phyloP scores from a whole-genome alignment of 305 asterid species.

The Solanum hybrid region DNA sequence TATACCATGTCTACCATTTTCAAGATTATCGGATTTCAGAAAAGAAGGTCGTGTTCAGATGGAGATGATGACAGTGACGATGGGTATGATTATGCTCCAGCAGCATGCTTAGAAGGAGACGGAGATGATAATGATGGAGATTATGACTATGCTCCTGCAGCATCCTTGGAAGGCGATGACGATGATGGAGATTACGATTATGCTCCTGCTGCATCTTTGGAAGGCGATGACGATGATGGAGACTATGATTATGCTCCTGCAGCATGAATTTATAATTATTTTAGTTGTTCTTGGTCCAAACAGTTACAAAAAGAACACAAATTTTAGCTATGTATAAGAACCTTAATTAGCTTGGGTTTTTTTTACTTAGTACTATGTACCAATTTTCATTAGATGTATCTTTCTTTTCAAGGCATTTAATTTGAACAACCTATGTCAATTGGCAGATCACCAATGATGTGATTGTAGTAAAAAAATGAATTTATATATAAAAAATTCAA shows the following conservation, averaged over 20 bases:
- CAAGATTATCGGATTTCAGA: not conserved
- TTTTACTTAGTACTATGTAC: not conserved
- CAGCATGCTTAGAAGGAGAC: not conserved
- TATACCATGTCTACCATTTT: not conserved
- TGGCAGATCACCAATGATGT: not conserved
- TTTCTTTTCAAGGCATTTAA: not conserved
- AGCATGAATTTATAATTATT: not conserved
- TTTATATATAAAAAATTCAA: too few species aligned
- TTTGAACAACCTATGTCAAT: not conserved
- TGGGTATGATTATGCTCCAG: not conserved
- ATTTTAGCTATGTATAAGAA: too few species aligned
- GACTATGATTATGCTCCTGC: conserved; percentile 6
- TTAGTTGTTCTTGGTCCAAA: not conserved
- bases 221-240: conserved; percentile 2
- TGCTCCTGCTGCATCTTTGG: conserved; percentile 4
- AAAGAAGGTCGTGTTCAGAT: not conserved
- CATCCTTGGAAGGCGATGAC: not conserved
- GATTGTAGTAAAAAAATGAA: not conserved
- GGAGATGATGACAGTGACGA: not conserved
- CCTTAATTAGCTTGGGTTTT: too few species aligned
- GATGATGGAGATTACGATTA: conserved; percentile 9
- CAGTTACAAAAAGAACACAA: not conserved
- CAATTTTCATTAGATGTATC: not conserved
- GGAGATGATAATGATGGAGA: not conserved
- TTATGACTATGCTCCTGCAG: conserved; percentile 11